These are phyloP conservation scores for Mycena citricolor DNA, from an alignment of 1,284 basidiomycete genomes.

Conservation along the genomic window DNA sequence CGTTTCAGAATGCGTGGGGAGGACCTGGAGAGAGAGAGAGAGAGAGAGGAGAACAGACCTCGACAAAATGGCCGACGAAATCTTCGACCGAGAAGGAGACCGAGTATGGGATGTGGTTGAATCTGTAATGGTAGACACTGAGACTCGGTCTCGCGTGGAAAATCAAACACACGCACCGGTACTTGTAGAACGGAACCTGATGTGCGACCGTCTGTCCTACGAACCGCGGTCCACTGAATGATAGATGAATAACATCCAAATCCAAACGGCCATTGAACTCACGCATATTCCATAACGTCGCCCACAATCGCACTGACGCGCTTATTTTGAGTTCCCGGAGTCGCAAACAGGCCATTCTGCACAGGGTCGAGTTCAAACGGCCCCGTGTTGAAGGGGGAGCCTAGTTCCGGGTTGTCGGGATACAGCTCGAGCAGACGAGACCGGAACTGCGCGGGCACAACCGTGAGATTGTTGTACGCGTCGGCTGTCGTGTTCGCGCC, in stretches of 20 bases:
- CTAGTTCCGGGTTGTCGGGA: constrained; percentile 13
- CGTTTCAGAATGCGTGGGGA: neutral
- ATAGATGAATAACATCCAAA: neutral
- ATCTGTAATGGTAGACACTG: neutral
- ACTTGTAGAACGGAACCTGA: constrained; percentile 19
- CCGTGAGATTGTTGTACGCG: constrained; percentile 2
- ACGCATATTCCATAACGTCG: constrained; percentile 9
- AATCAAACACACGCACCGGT: constrained; percentile 7
- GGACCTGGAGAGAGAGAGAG: neutral
- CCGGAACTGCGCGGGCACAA: constrained; percentile 4
- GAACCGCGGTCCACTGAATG: constrained; percentile 12
- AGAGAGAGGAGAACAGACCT: too few species aligned
- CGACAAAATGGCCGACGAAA: constrained; percentile 1
- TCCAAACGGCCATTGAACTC: too few species aligned
- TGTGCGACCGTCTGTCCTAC: constrained; percentile 13
- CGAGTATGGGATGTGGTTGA: constrained; percentile 4
- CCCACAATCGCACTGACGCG: constrained; percentile 14
- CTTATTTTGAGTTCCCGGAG: constrained; percentile 15
- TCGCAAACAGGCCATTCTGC: constrained; percentile 3
- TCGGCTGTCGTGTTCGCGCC: constrained; percentile 17
- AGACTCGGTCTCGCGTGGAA: too few species aligned
- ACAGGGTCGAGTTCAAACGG: constrained; percentile 10
- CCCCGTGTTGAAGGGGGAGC: constrained; percentile 21
- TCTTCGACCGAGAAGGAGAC: neutral
- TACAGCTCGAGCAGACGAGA: constrained; percentile 13